A percentile compares a stretch with the other conserved stretches of the same genome.
These are phyloP conservation scores for Xylariaceae sp. DNA, from an alignment of 2,329 filamentous ascomycete genomes.

Conservation along the genomic window DNA sequence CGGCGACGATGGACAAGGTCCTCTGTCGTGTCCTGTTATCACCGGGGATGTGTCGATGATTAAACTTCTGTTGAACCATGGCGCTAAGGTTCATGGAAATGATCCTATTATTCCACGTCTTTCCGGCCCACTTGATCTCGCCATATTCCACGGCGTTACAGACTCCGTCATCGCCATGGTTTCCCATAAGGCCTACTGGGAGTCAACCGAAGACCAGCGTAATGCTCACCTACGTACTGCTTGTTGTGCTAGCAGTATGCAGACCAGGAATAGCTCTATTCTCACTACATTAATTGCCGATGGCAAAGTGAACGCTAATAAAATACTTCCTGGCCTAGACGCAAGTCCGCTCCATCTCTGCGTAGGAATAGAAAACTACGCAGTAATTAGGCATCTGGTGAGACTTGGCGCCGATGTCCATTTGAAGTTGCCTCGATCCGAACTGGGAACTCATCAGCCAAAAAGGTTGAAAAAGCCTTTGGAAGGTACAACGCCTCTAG, in stretches of 20 bases:
- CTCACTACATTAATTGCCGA: slow-evolving; percentile 1
- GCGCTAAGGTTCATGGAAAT: slow-evolving; percentile 19
- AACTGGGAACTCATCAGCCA: not conserved
- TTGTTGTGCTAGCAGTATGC: not conserved
- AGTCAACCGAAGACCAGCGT: slow-evolving; percentile 16
- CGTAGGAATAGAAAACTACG: no score
- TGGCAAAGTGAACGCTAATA: not conserved
- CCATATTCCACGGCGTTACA: slow-evolving; percentile 4
- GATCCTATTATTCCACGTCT: not conserved
- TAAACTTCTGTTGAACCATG: slow-evolving; percentile 20
- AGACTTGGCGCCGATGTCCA: slow-evolving; percentile 13
- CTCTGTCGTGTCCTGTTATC: slow-evolving; percentile 6
- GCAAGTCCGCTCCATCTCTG: not conserved
- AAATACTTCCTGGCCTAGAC: not conserved
- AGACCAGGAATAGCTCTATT: not conserved
- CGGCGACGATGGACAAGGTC: not conserved
- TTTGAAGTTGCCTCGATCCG: not conserved
- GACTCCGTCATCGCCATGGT: slow-evolving; percentile 5
- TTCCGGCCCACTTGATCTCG: slow-evolving; percentile 17
- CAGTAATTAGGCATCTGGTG: not conserved
- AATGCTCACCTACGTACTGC: slow-evolving; percentile 9
- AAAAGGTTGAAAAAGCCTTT: not conserved
- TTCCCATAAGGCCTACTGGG: slow-evolving; percentile 6
- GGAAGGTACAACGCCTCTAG: slow-evolving; percentile 23
- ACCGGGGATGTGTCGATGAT: slow-evolving; percentile 3